Evolutionary conservation across 257 asterid genomes (phyloP), one percentile per base, ranked within the genome.

Genomic region (Hygrophila difformis): DNA sequence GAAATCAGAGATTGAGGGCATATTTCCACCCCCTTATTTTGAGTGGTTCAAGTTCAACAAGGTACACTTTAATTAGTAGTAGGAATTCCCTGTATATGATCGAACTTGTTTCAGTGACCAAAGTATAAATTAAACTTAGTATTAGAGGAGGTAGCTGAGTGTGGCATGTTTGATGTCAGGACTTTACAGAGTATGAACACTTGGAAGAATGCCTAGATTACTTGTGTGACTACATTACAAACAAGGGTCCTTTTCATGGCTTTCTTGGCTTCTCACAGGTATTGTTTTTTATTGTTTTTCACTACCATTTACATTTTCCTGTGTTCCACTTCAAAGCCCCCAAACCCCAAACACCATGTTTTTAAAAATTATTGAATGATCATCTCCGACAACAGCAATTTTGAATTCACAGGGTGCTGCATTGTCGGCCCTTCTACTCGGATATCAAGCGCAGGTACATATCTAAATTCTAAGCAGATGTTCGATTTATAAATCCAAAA

Each of bases 221-320:
- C 60, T 53, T 80, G 66, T 69, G 75, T 28, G 60, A 66, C 18
- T 80, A 75, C 49, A 73, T 80, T 4, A 47, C 65, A 43, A 61
- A 40, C 59, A 68, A 80, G 0, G 87, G 87, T 5, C 87, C 92
- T 22, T 80, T 80, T 49, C 57, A 77, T 61, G 83, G 92, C 35
- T 48, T 80, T 50, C 77, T 80, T 5, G 87, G 92, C 54, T 80
- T 80, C 66, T 80, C 87, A 18, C 87, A 78, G 79, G 87, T 70
- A 28, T n/a, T 41, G 26, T 2, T 33, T n/a, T 18, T 5, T 2
- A 12, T 7, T 42, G 2, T 11, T 4, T 7, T 2, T 7, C 19
- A 8, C 19, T 16, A 2, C 19, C 11, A 8, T 41, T 4, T 15
- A 12, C 11, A 12, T 18, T n/a, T n/a, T n/a, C n/a, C n/a, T n/a